phyloP scores from a whole-genome alignment of 192 early-diverging fungal species.

The Entophlyctis helioformis region DNA sequence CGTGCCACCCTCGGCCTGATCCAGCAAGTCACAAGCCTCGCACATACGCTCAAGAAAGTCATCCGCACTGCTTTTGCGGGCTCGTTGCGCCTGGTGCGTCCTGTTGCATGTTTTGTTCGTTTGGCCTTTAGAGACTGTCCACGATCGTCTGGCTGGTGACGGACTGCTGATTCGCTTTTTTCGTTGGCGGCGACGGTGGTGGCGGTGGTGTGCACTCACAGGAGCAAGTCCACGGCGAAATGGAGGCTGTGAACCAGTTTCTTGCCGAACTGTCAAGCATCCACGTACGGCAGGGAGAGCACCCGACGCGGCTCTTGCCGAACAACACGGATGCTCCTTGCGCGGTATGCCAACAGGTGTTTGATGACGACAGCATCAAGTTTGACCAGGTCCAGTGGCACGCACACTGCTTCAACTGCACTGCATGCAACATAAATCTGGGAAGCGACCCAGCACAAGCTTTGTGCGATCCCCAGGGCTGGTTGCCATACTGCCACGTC shows the following conservation, averaged over 20 bases:
- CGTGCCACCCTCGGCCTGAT: conserved; percentile 71
- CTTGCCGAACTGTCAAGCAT: no score
- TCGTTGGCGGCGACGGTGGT: no score
- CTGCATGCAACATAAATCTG: conserved; percentile 34
- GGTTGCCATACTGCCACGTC: background rate
- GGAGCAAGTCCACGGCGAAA: no score
- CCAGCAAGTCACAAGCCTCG: conserved; percentile 77
- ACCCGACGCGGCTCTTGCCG: no score
- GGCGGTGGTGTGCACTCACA: no score
- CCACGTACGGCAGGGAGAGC: no score
- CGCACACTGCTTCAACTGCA: conserved; percentile 68
- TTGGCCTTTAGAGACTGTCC: no score
- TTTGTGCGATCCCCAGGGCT: background rate
- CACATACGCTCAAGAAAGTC: conserved; percentile 83
- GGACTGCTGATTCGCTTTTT: no score
- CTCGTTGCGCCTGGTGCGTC: conserved; percentile 64
- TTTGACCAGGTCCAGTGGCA: conserved; percentile 51
- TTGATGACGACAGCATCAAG: conserved; percentile 84
- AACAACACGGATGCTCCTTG: conserved; percentile 72
- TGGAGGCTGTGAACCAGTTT: no score
- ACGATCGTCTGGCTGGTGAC: no score
- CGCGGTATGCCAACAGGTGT: conserved; percentile 54
- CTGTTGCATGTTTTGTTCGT: no score
- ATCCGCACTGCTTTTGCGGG: conserved; percentile 82
- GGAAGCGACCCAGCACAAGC: no score